Conservation (phyloP, 139 green algal genomes). For the Picochlorum costavermella region DNA sequence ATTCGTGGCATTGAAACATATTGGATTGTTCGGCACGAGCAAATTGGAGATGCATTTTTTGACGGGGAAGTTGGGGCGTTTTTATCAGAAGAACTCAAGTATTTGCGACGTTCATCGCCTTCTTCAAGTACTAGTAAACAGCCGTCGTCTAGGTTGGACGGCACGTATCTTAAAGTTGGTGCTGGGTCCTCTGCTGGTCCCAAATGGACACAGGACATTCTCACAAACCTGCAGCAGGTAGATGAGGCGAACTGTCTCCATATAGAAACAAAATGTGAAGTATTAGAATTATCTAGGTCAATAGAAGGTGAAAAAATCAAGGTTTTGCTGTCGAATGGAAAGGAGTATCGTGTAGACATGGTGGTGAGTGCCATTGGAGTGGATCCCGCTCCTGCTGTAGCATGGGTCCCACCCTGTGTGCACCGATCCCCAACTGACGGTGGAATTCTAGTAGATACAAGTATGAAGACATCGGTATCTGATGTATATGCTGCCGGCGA, state of each 20-base stretch:
- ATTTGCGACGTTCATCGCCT: not conserved
- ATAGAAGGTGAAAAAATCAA: constrained; percentile 6
- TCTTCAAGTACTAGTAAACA: not conserved
- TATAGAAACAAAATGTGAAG: constrained; percentile 1
- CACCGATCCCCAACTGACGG: constrained; percentile 37
- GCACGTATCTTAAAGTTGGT: constrained; percentile 7
- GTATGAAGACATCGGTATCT: constrained; percentile 32
- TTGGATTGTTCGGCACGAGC: constrained; percentile 64
- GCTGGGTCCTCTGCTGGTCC: constrained; percentile 48
- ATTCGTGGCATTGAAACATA: constrained; percentile 50
- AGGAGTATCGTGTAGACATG: constrained; percentile 43
- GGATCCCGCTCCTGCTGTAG: constrained; percentile 26
- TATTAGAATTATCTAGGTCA: not conserved
- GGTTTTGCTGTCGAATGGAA: constrained; percentile 37
- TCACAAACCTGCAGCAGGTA: not conserved
- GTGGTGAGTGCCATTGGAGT: constrained; percentile 67
- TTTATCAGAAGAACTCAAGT: constrained; percentile 42
- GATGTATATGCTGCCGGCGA: constrained; percentile 72
- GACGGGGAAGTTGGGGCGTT: constrained; percentile 71
- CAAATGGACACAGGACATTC: not conserved
- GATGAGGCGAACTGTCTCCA: not conserved
- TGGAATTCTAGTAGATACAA: constrained; percentile 52
- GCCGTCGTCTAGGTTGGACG: not conserved
- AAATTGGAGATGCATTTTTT: constrained; percentile 83
- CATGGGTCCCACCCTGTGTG: constrained; percentile 50